Base-by-base conservation (phyloP, 768 basidiomycete genomes). In the Dictyophora rubrovolvata region DNA sequence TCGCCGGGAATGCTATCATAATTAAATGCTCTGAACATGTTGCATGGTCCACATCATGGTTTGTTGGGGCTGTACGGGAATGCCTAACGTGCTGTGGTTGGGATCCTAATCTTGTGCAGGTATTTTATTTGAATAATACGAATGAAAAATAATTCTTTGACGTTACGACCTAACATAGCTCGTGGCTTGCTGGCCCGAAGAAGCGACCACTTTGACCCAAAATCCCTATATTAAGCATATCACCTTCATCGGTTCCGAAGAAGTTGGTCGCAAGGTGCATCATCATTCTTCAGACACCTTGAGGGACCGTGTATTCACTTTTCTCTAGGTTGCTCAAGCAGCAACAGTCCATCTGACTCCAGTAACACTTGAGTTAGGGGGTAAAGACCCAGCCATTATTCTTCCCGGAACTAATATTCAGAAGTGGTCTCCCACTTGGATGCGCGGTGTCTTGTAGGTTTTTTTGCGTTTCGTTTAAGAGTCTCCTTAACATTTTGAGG, bases 1-100 rank as follows among this genome's bases (percentile, higher is more conserved):
- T 96, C 69, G 77, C 93, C 8, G 96, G 95, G 5, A 95, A 98
- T 67, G 85, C 79, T 21, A 75, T 95, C 48, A 86, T 97, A 4
- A 74, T 98, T 42, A 98, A 98, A 70, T 94, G 90, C 65, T 92
- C 89, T 5, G 92, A 94, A 66, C 79, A 90, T 60, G 95, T 97
- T 37, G 78, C 91, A 12, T 99, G 95, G 94, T 92, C 89, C 1
- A 85, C 89, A 0, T 76, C 69, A 18, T 90, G 84, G 84, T 95
- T 89, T 65, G 78, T 94, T 11, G 83, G 82, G 2, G 89, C 84
- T 1, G 84, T 98, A 62, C 78, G 80, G 60, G 78, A 80, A 52
- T 89, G 88, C 66, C 73, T 99, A n/a, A 71, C 75, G 34, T 85
- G 77, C 6, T 94, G 90, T 67, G 89, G 86, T n/a, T 83, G 91